Evolutionary conservation across 83 land plant species (phyloP), one percentile per base, ranked within the genome.

Genomic region (Larix sibirica): DNA sequence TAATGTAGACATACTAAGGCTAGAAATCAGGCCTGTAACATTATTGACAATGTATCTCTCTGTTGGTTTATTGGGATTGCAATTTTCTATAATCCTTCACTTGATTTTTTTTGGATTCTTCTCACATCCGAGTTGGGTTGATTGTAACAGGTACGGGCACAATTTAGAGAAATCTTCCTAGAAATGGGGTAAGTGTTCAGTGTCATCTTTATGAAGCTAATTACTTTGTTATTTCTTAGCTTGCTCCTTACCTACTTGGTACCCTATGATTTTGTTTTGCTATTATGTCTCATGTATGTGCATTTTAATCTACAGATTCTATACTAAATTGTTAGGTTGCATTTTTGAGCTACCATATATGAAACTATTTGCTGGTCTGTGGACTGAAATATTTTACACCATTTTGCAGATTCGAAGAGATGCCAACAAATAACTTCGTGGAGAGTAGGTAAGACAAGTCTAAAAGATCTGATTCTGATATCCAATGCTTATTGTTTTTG

Each of bases 401-500:
- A 83, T 74, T 38, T 14, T 84, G 85, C 92, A 96, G 99, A 67
- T 97, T 95, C 83, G 98, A 95, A 80, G 98, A 95, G 90, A 97
- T 97, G 99, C 96, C 98, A 9, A 97, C 99, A 62, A 95, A 95
- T 86, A 97, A 92, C 77, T 97, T 85, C 82, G 95, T 95, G 17
- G 99, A 97, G 78, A 97, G 99, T 95, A 96, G 99, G 99, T 96
- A 86, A 63, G 24, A 76, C 60, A n/a, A 62, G 58, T 47, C 47
- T 74, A 8, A 18, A 17, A 42, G 21, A 73, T 64, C 23, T 12
- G 63, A 16, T 26, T 78, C 54, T 38, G 28, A 76, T 84, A 9
- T 67, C 76, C 8, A 18, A 7, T 59, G 24, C 83, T 64, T 26
- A 13, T 61, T 62, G 23, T 6, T 83, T 78, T 44, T 38, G 21